Evolutionary conservation across 2,329 filamentous ascomycete species (phyloP).

Genomic region (Clonostachys sp.): DNA sequence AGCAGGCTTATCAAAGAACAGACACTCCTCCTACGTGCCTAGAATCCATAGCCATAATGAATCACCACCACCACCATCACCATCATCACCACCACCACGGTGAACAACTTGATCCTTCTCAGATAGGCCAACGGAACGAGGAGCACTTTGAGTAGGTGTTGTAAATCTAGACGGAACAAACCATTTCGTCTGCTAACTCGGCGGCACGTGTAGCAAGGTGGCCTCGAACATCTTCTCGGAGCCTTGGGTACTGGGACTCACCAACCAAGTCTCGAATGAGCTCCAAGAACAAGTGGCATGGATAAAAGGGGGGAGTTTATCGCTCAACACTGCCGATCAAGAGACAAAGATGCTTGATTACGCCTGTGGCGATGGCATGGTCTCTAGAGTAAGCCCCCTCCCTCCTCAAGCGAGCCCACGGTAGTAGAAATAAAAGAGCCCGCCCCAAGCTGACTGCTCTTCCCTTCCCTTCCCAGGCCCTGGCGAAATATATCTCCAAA

Average conservation of each 20-base stretch:
- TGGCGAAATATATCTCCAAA: conserved; percentile 17
- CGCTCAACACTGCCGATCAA: too few relatives aligned
- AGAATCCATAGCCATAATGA: not conserved
- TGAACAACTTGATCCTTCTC: conserved; percentile 3
- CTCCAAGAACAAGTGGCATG: conserved; percentile 15
- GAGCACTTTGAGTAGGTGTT: conserved; percentile 15
- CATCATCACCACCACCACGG: conserved; percentile 12
- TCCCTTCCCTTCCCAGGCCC: conserved; percentile 12
- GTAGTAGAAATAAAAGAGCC: not conserved
- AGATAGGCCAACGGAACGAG: conserved; percentile 15
- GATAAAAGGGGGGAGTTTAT: conserved; percentile 2
- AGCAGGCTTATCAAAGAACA: too few relatives aligned
- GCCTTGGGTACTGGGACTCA: conserved; percentile 15
- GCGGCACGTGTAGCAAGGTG: conserved; percentile 7
- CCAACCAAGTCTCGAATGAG: conserved; percentile 14
- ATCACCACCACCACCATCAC: conserved; percentile 11
- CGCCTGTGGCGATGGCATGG: conserved; percentile 20
- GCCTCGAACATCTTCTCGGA: conserved; percentile 8
- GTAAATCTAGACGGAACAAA: not conserved
- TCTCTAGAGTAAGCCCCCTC: conserved; percentile 13
- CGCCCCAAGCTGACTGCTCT: not conserved
- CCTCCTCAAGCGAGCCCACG: not conserved
- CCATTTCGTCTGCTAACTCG: not conserved
- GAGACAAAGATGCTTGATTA: conserved; percentile 17
- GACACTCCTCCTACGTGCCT: too few relatives aligned